Percentiles rank a stretch among this genome's conserved stretches.
phyloP scores from a whole-genome alignment of 1,284 basidiomycete species.

The Apiotrichum sp. region DNA sequence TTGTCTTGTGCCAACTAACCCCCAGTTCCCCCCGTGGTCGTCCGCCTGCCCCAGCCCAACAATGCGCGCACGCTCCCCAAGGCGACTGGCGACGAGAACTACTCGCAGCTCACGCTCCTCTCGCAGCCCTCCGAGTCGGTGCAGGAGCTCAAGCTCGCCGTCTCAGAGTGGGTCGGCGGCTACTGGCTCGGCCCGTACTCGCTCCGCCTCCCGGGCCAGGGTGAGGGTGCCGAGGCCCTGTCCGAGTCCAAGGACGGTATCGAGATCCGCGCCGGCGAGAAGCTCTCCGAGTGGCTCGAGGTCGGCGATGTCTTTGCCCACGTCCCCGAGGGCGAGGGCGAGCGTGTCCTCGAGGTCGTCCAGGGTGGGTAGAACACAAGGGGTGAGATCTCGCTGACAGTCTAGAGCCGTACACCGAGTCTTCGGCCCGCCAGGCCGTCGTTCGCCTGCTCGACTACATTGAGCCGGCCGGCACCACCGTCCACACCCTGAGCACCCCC shows the following conservation, averaged over 20 bases:
- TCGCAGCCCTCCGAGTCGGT: conserved; percentile 44
- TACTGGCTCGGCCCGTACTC: conserved; percentile 50
- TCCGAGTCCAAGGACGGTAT: conserved; percentile 4
- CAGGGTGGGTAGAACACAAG: conserved; percentile 27
- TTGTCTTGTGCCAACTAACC: background rate
- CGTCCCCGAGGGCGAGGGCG: conserved; percentile 22
- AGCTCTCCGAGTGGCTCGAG: conserved; percentile 47
- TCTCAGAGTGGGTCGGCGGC: conserved; percentile 46
- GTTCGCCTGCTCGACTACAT: conserved; percentile 50
- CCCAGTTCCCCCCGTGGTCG: conserved; percentile 33
- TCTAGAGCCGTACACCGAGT: conserved; percentile 51
- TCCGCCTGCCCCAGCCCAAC: conserved; percentile 40
- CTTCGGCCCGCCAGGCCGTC: conserved; percentile 50
- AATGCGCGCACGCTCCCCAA: conserved; percentile 41
- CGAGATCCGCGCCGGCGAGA: conserved; percentile 43
- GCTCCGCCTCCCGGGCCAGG: conserved; percentile 33
- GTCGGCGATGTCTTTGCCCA: conserved; percentile 46
- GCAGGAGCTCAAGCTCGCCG: conserved; percentile 46
- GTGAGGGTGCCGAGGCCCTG: background rate
- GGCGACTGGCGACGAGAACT: conserved; percentile 22
- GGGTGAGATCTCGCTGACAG: background rate
- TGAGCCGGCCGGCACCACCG: conserved; percentile 44
- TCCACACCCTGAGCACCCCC: conserved; percentile 44
- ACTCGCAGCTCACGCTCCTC: conserved; percentile 33
- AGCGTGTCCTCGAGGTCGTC: conserved; percentile 43